These are phyloP conservation scores for Capsicum baccatum DNA, from an alignment of 257 asterid species.

Conservation along the genomic window DNA sequence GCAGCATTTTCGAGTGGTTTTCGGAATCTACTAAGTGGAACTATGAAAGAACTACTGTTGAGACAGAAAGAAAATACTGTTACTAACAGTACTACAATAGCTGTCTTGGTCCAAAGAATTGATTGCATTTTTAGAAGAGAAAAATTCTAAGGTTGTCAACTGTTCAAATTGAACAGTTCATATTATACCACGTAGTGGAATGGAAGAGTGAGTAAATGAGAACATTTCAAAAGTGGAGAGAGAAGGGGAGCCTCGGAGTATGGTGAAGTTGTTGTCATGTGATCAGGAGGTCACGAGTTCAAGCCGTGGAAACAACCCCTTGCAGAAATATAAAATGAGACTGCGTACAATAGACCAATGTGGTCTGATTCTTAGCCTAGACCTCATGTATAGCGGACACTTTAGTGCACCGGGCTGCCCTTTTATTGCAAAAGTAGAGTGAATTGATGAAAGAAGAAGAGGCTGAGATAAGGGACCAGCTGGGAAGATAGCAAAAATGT, in stretches of 20 bases:
- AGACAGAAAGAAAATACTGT: not conserved
- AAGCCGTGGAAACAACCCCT: too few species aligned
- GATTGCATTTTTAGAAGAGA: not conserved
- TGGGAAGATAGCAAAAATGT: constrained; percentile 3
- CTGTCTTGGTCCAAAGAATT: not conserved
- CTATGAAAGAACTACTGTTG: not conserved
- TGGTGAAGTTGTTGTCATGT: too few species aligned
- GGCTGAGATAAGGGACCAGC: not conserved
- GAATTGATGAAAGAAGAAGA: not conserved
- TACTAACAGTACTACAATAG: not conserved
- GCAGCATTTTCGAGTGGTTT: not conserved
- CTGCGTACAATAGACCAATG: too few species aligned
- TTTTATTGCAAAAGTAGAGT: not conserved
- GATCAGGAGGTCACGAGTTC: too few species aligned
- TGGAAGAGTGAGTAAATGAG: too few species aligned
- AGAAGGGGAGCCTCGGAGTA: too few species aligned
- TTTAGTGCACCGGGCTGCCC: too few species aligned
- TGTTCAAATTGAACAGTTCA: constrained; percentile 9
- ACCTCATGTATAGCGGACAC: too few species aligned
- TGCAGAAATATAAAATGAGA: too few species aligned
- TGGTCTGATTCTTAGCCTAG: too few species aligned
- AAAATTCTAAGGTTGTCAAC: not conserved
- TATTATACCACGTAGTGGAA: constrained; percentile 16
- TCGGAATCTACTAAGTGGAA: not conserved
- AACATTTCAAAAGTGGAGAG: not conserved